Conservation (phyloP, 2,329 filamentous ascomycete species). For the Aspergillus hortae region DNA sequence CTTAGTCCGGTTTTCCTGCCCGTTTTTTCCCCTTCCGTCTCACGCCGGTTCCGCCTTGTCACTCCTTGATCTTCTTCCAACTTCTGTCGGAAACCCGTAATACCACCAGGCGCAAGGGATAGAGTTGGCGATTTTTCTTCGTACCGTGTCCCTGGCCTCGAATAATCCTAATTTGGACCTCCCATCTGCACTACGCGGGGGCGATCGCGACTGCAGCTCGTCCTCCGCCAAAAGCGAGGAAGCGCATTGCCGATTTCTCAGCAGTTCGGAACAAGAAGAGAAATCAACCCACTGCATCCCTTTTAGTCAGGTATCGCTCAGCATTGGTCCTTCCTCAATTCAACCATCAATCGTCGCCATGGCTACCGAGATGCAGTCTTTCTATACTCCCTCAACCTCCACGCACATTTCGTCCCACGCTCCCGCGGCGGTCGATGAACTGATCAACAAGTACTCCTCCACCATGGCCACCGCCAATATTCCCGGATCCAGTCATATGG, state of each 20-base stretch:
- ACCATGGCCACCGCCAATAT: constrained; percentile 18
- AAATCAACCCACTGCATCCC: neutral
- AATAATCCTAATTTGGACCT: neutral
- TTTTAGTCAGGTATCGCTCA: neutral
- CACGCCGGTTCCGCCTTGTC: neutral
- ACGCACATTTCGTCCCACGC: constrained; percentile 28
- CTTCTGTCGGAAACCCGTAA: neutral
- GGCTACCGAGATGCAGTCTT: constrained; percentile 32
- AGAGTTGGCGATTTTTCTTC: neutral
- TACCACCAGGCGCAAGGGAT: neutral
- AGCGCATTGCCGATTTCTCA: neutral
- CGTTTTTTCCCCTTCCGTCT: neutral
- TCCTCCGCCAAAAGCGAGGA: neutral
- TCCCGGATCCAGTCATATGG: constrained; percentile 8
- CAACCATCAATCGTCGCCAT: constrained; percentile 10
- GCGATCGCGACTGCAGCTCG: neutral
- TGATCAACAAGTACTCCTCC: constrained; percentile 32
- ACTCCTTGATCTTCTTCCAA: neutral
- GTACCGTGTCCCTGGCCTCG: neutral
- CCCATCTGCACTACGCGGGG: neutral
- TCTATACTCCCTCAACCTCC: constrained; percentile 30
- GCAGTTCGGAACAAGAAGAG: neutral
- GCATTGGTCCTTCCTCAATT: neutral
- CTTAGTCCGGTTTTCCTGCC: too few species aligned
- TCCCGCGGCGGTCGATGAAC: constrained; percentile 29